Percentiles rank a stretch among this genome's conserved stretches.
These are phyloP conservation scores for Gelatoporia subvermispora DNA, from an alignment of 768 basidiomycete genomes.

Conservation along the genomic window DNA sequence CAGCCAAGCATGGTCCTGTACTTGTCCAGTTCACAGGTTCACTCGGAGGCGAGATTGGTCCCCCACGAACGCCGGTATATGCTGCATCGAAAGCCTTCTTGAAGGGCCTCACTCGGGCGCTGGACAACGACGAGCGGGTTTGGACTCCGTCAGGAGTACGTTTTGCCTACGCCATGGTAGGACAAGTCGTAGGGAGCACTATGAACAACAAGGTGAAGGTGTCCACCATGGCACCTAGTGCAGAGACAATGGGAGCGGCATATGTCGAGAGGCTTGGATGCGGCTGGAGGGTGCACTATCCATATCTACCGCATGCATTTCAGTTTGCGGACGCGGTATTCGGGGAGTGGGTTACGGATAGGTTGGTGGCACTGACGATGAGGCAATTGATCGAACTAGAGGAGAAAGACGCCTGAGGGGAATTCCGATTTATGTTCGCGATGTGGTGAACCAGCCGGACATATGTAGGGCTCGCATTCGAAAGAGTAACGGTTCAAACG, in stretches of 20 bases:
- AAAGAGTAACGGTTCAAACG: too few species aligned
- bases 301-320: not conserved
- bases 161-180: slow-evolving; percentile 17
- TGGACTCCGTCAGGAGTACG: slow-evolving; percentile 10
- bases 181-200: slow-evolving; percentile 8
- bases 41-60: slow-evolving; percentile 9
- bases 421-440: too few species aligned
- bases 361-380: too few species aligned
- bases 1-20: slow-evolving; percentile 14
- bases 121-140: slow-evolving; percentile 19
- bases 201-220: not conserved
- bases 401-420: too few species aligned
- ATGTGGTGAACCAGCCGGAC: too few species aligned
- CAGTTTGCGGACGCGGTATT: too few species aligned
- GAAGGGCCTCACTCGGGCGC: slow-evolving; percentile 10
- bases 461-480: too few species aligned
- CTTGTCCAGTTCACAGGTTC: slow-evolving; percentile 20
- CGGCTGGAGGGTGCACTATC: not conserved
- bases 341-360: too few species aligned
- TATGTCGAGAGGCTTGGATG: not conserved
- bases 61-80: slow-evolving; percentile 17
- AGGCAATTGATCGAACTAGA: too few species aligned
- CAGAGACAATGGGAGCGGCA: not conserved
- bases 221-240: not conserved
- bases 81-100: slow-evolving; percentile 21